Evolutionary conservation across 495 filamentous ascomycete species (phyloP).

Genomic region (Aspergillus leporis): DNA sequence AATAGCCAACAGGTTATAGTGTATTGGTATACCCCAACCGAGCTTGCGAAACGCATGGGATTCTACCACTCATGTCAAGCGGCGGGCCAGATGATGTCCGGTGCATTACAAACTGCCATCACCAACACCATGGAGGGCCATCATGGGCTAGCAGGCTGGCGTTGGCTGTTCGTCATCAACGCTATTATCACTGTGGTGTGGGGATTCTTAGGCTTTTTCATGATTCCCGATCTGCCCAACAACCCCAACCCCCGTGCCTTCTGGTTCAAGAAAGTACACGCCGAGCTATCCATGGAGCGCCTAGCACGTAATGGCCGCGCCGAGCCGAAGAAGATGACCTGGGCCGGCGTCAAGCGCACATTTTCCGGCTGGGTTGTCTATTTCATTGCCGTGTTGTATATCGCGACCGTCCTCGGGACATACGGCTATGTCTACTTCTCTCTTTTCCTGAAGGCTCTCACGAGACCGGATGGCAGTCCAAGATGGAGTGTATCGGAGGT

Average conservation of each 20-base stretch:
- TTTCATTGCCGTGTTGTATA: constrained; percentile 30
- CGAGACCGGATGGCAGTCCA: constrained; percentile 26
- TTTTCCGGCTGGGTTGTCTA: constrained; percentile 35
- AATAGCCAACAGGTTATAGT: constrained; percentile 13
- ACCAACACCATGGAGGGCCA: constrained; percentile 52
- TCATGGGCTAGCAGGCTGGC: constrained; percentile 62
- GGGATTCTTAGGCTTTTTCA: constrained; percentile 58
- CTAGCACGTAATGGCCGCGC: constrained; percentile 33
- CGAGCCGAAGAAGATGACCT: constrained; percentile 32
- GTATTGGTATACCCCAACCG: constrained; percentile 38
- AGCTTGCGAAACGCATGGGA: constrained; percentile 50
- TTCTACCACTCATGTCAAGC: constrained; percentile 42
- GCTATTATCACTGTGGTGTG: constrained; percentile 52
- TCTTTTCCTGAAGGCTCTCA: constrained; percentile 31
- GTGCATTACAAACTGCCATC: constrained; percentile 36
- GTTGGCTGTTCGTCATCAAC: constrained; percentile 63
- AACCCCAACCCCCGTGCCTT: constrained; percentile 33
- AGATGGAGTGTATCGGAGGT: constrained; percentile 29
- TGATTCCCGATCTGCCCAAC: constrained; percentile 54
- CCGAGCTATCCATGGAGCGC: constrained; percentile 29
- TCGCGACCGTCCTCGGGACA: constrained; percentile 32
- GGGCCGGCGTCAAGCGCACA: constrained; percentile 29
- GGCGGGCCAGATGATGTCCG: constrained; percentile 36
- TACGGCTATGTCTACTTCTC: constrained; percentile 36
- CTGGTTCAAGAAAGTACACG: constrained; percentile 33